A percentile compares a stretch with the other conserved stretches of the same genome.
phyloP scores from a whole-genome alignment of 768 basidiomycete species.

The Leucocoprinus sp. region DNA sequence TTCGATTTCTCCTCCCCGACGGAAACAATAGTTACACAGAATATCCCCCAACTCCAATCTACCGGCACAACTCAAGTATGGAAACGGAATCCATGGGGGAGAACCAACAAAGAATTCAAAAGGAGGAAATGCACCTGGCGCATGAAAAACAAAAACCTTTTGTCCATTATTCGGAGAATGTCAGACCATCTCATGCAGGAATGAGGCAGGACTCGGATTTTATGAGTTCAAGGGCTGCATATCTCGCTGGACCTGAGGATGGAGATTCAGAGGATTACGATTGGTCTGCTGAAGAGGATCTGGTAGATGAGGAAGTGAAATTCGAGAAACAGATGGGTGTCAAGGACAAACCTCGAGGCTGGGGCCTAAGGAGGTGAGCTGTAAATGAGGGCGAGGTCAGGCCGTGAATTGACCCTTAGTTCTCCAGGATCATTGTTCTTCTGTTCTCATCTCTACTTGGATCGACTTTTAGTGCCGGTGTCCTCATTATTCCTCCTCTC shows the following conservation, averaged over 20 bases:
- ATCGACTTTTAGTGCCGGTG: slow-evolving; percentile 53
- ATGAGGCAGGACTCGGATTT: slow-evolving; percentile 24
- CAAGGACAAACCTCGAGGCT: slow-evolving; percentile 34
- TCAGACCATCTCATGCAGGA: slow-evolving; percentile 18
- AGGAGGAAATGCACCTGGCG: slow-evolving; percentile 15
- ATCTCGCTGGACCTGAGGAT: slow-evolving; percentile 48
- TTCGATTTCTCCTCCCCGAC: slow-evolving; percentile 19
- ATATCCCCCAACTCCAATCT: slow-evolving; percentile 22
- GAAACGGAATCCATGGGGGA: slow-evolving; percentile 3
- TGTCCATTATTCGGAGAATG: slow-evolving; percentile 48
- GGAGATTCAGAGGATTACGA: slow-evolving; percentile 59
- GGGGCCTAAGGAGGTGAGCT: slow-evolving; percentile 45
- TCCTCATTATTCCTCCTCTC: slow-evolving; percentile 55
- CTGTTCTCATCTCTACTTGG: slow-evolving; percentile 71
- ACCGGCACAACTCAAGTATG: slow-evolving; percentile 13
- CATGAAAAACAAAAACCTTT: slow-evolving; percentile 12
- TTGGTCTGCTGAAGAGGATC: slow-evolving; percentile 74
- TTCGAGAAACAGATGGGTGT: slow-evolving; percentile 55
- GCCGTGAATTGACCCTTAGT: neutral
- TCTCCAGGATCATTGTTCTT: slow-evolving; percentile 44
- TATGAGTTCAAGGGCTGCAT: slow-evolving; percentile 28
- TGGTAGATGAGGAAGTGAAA: slow-evolving; percentile 61
- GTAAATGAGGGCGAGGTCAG: neutral
- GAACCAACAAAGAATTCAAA: slow-evolving; percentile 10
- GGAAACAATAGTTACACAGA: slow-evolving; percentile 7